Percentiles rank a stretch among this genome's conserved stretches.
Evolutionary conservation across 2,329 filamentous ascomycete species (phyloP).

Genomic region (Leptographium wingfieldii): DNA sequence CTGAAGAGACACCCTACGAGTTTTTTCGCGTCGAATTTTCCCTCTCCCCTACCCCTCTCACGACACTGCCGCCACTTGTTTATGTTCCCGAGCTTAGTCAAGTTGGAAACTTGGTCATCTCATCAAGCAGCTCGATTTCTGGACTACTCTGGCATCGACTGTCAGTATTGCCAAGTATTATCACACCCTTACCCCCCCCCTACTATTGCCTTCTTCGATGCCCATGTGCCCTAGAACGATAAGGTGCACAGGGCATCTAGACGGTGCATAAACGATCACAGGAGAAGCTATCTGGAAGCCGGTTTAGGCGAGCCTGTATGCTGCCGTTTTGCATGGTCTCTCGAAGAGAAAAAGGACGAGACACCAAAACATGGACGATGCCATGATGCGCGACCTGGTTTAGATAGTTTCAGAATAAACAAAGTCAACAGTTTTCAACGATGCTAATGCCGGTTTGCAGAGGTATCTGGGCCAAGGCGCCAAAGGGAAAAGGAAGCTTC

Average conservation of each 20-base stretch:
- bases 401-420: conserved; percentile 1
- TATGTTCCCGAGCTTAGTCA: not conserved
- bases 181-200: not conserved
- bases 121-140: not conserved
- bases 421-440: not conserved
- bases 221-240: not conserved
- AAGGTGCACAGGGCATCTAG: not conserved
- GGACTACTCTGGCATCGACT: not conserved
- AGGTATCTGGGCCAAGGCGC: no score
- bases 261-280: not conserved
- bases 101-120: not conserved
- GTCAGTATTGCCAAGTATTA: not conserved
- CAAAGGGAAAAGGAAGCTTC: not conserved
- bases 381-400: not conserved
- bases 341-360: not conserved
- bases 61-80: not conserved
- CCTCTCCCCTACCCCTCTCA: not conserved
- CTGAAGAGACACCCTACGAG: not conserved
- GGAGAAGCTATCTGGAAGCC: not conserved
- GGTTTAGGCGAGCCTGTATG: not conserved
- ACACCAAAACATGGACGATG: not conserved
- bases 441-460: not conserved
- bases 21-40: not conserved
- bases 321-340: not conserved
- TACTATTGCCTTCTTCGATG: not conserved